Conservation (phyloP, 805 yeast genomes). For the Blastobotrys americana region DNA sequence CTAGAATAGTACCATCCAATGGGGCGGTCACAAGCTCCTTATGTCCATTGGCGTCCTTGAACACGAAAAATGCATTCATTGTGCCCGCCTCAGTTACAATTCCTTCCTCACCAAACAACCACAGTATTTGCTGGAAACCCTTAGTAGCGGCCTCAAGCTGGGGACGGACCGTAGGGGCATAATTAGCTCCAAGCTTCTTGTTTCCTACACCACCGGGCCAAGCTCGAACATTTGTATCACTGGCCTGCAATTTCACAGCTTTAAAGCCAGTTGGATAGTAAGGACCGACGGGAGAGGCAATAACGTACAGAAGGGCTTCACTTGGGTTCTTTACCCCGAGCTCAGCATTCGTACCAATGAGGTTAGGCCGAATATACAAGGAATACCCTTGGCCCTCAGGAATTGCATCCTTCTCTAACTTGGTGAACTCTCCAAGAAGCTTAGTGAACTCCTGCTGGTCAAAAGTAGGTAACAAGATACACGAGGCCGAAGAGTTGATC, state of each 20-base stretch:
- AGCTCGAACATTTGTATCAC: conserved; percentile 93
- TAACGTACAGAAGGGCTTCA: conserved; percentile 75
- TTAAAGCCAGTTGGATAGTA: conserved; percentile 93
- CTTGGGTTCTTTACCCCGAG: conserved; percentile 82
- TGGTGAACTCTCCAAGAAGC: conserved; percentile 67
- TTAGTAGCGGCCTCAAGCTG: conserved; percentile 82
- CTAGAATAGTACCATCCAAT: conserved; percentile 91
- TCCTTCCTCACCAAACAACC: conserved; percentile 90
- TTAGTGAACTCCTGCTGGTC: conserved; percentile 71
- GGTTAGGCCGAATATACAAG: conserved; percentile 85
- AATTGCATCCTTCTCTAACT: conserved; percentile 67
- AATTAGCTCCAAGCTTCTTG: conserved; percentile 93
- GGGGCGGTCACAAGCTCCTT: conserved; percentile 95
- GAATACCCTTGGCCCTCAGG: conserved; percentile 88
- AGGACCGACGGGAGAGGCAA: conserved; percentile 95
- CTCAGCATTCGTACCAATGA: conserved; percentile 86
- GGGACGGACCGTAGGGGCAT: conserved; percentile 91
- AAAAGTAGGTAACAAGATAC: conserved; percentile 85
- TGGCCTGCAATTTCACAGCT: conserved; percentile 90
- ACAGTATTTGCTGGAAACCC: conserved; percentile 93
- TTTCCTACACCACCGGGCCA: conserved; percentile 99
- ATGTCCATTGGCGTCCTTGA: conserved; percentile 70
- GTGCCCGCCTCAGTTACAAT: conserved; percentile 94
- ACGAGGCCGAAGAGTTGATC: conserved; percentile 79
- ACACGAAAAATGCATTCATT: conserved; percentile 89